Evolutionary conservation across 108 stramenopile species (phyloP).

Genomic region (Parietichytrium sp.): DNA sequence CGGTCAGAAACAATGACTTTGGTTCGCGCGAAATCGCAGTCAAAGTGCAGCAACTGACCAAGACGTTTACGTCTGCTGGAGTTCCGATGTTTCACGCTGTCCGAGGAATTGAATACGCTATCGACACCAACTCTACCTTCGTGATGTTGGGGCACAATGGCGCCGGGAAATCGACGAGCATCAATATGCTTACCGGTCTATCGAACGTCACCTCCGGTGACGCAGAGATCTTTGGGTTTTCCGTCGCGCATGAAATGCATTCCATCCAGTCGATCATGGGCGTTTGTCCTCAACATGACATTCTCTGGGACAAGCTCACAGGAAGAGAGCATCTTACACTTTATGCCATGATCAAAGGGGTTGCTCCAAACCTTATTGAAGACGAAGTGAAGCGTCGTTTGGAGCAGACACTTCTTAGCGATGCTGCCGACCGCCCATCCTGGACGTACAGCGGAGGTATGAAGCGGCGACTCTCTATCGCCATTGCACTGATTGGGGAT

Average conservation of each 20-base stretch:
- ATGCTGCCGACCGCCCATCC: conserved; percentile 50
- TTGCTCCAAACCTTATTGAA: not conserved
- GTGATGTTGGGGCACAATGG: conserved; percentile 69
- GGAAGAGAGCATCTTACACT: conserved; percentile 82
- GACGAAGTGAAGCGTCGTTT: not conserved
- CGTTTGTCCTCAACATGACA: conserved; percentile 89
- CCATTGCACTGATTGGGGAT: conserved; percentile 51
- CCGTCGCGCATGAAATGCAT: conserved; percentile 32
- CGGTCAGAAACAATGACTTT: not conserved
- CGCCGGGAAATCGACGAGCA: conserved; percentile 52
- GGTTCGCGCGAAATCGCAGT: not conserved
- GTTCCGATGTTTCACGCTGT: conserved; percentile 6
- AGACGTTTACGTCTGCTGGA: conserved; percentile 74
- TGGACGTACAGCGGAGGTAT: conserved; percentile 65
- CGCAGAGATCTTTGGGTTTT: conserved; percentile 45
- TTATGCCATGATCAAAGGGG: conserved; percentile 69
- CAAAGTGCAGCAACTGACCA: conserved; percentile 34
- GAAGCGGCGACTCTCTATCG: conserved; percentile 50
- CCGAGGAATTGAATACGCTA: not conserved
- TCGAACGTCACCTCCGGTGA: conserved; percentile 36
- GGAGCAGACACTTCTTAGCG: conserved; percentile 57
- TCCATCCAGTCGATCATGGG: conserved; percentile 56
- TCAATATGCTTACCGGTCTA: conserved; percentile 46
- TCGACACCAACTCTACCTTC: conserved; percentile 35
- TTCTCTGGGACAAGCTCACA: conserved; percentile 78